Percentiles rank a stretch among this genome's conserved stretches.
phyloP scores from a whole-genome alignment of 495 filamentous ascomycete species.

The Lophiostoma macrostomum region DNA sequence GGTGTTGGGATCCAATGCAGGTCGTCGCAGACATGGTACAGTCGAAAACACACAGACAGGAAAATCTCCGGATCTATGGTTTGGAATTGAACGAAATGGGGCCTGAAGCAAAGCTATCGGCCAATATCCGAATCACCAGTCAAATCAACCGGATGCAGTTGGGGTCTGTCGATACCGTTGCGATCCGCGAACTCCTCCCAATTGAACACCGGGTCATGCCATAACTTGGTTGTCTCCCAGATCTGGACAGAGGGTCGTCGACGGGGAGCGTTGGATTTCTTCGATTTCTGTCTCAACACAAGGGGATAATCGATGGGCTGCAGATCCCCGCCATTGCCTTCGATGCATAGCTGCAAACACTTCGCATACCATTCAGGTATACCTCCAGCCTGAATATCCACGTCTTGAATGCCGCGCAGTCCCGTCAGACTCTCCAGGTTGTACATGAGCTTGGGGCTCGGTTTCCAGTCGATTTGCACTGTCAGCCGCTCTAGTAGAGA shows the following conservation, averaged over 20 bases:
- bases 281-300: neutral
- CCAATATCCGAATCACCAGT: too few relatives aligned
- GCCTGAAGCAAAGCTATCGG: neutral
- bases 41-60: too few relatives aligned
- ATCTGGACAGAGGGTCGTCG: too few relatives aligned
- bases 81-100: neutral
- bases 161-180: constrained; percentile 3
- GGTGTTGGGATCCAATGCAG: too few relatives aligned
- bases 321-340: constrained; percentile 17
- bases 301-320: constrained; percentile 7
- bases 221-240: neutral
- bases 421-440: constrained; percentile 2
- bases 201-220: constrained; percentile 4
- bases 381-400: constrained; percentile 6
- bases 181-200: constrained; percentile 15
- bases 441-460: neutral
- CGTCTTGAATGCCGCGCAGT: constrained; percentile 10
- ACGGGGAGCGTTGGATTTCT: too few relatives aligned
- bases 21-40: too few relatives aligned
- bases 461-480: too few relatives aligned
- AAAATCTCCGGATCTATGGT: too few relatives aligned
- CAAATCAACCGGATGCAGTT: too few relatives aligned
- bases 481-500: constrained; percentile 14
- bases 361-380: constrained; percentile 8
- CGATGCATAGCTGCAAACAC: constrained; percentile 11